These are phyloP conservation scores for Dipodascus albidus DNA, from an alignment of 805 yeast species.

Conservation along the genomic window DNA sequence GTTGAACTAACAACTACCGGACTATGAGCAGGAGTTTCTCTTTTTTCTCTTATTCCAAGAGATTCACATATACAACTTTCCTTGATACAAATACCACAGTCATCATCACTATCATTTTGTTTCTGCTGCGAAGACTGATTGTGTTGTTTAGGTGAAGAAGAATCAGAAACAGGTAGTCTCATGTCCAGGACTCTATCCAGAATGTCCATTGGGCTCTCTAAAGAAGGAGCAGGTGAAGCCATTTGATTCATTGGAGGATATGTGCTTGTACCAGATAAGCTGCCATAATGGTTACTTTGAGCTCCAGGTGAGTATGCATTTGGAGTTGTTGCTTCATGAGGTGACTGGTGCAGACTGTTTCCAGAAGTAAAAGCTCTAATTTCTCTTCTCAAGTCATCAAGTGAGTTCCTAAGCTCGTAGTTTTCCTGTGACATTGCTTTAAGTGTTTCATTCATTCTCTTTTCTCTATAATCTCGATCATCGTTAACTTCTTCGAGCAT, in stretches of 20 bases:
- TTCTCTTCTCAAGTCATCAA: conserved; percentile 20
- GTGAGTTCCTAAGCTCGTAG: conserved; percentile 22
- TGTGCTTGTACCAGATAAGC: neutral
- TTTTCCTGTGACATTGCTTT: conserved; percentile 25
- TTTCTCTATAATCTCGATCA: conserved; percentile 46
- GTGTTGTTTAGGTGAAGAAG: conserved; percentile 2
- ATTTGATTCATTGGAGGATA: conserved; percentile 25
- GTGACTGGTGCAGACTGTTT: neutral
- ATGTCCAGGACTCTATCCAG: conserved; percentile 27
- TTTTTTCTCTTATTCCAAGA: conserved; percentile 20
- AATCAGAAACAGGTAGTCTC: conserved; percentile 21
- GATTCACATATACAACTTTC: conserved; percentile 57
- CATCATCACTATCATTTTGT: conserved; percentile 19
- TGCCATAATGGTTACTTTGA: neutral
- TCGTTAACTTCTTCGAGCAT: conserved; percentile 56
- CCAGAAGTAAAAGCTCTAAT: conserved; percentile 5
- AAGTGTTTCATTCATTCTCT: conserved; percentile 13
- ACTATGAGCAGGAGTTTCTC: conserved; percentile 1
- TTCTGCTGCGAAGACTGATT: conserved; percentile 4
- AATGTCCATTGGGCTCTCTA: conserved; percentile 18
- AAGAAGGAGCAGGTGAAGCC: conserved; percentile 42
- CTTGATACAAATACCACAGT: conserved; percentile 57
- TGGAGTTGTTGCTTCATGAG: conserved; percentile 2
- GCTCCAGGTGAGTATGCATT: conserved; percentile 16
- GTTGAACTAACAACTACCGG: neutral